Conservation (phyloP, 2,329 filamentous ascomycete genomes). For the Dactylellina haptotyla region DNA sequence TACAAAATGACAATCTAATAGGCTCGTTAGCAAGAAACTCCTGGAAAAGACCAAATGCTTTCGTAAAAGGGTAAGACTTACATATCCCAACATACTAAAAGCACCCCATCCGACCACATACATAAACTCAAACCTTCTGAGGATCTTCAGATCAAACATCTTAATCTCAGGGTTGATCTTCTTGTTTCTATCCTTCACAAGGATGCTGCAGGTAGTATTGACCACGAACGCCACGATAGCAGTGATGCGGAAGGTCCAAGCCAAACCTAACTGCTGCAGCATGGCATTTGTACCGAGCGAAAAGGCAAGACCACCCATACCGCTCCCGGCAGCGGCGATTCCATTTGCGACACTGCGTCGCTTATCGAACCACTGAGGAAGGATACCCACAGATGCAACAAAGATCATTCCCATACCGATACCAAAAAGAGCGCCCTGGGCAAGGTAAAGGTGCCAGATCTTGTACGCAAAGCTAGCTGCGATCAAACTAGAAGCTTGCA, state of each 20-base stretch:
- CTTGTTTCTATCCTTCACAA: constrained; percentile 78
- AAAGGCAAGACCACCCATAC: constrained; percentile 78
- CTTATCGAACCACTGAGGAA: constrained; percentile 79
- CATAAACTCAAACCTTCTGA: constrained; percentile 71
- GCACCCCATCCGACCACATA: constrained; percentile 74
- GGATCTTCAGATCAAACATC: constrained; percentile 73
- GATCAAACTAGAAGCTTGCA: constrained; percentile 74
- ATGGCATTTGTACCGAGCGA: constrained; percentile 75
- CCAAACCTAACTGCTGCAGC: constrained; percentile 71
- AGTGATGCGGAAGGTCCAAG: constrained; percentile 74
- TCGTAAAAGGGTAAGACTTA: no score
- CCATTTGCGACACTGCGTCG: constrained; percentile 76
- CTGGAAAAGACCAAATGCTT: no score
- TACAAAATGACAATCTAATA: constrained; percentile 44
- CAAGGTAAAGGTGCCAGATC: constrained; percentile 80
- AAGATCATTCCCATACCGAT: constrained; percentile 81
- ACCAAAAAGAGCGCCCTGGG: constrained; percentile 80
- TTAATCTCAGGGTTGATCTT: constrained; percentile 73
- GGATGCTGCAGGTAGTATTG: constrained; percentile 71
- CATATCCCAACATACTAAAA: constrained; percentile 77
- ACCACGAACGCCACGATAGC: constrained; percentile 73
- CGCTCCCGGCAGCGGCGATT: constrained; percentile 74
- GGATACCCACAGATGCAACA: constrained; percentile 73
- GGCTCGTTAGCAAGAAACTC: constrained; percentile 8
- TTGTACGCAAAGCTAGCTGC: constrained; percentile 74